Conservation (phyloP, 2,329 filamentous ascomycete species). For the Fusarium armeniacum region DNA sequence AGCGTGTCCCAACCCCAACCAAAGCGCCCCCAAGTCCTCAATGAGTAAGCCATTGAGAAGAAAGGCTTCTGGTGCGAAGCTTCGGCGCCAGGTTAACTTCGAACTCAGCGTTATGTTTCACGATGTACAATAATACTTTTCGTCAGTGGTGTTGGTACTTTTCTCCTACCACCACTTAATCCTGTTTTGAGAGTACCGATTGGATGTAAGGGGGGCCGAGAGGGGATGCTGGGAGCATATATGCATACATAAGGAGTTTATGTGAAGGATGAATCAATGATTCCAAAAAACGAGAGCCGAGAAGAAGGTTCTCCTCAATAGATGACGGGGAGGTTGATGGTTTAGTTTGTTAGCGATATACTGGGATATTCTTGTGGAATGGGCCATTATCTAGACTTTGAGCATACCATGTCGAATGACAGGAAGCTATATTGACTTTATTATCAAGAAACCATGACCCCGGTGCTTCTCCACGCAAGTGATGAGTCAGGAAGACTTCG, state of each 20-base stretch:
- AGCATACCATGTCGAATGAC: background rate
- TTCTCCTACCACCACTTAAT: conserved; percentile 22
- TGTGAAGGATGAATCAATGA: conserved; percentile 38
- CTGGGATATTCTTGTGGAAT: background rate
- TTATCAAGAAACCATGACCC: background rate
- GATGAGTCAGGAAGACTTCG: background rate
- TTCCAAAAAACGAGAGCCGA: conserved; percentile 21
- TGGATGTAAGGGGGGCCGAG: conserved; percentile 1
- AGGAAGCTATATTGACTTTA: background rate
- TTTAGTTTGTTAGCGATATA: conserved; percentile 6
- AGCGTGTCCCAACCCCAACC: conserved; percentile 58
- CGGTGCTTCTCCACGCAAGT: background rate
- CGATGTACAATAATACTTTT: conserved; percentile 38
- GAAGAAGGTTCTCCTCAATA: conserved; percentile 16
- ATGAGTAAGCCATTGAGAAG: conserved; percentile 24
- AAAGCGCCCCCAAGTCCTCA: conserved; percentile 61
- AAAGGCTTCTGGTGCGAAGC: background rate
- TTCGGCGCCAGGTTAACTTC: background rate
- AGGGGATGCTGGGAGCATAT: background rate
- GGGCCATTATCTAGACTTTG: background rate
- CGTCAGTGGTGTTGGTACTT: conserved; percentile 8
- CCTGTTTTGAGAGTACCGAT: background rate
- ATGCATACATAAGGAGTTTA: conserved; percentile 18
- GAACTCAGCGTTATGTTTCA: background rate
- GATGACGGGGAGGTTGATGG: background rate